These are phyloP conservation scores for Rosa rugosa DNA, from an alignment of 306 rosid genomes.

Conservation along the genomic window DNA sequence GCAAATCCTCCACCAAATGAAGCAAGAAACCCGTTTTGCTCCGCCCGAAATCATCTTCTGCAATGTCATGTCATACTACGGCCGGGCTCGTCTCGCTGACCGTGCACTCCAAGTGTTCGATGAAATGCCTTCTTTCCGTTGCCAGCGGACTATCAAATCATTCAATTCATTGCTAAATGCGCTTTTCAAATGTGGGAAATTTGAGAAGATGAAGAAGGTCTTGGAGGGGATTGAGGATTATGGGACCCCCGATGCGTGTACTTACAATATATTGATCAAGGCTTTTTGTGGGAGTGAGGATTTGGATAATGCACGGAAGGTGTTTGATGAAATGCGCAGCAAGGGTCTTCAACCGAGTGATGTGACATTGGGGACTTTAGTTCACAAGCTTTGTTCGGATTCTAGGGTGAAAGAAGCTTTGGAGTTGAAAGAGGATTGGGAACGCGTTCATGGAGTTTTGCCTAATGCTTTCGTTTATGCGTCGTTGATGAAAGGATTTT, in stretches of 20 bases:
- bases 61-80: conserved; percentile 66
- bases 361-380: conserved; percentile 60
- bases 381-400: conserved; percentile 47
- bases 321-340: conserved; percentile 64
- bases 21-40: conserved; percentile 43
- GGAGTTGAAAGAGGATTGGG: conserved; percentile 53
- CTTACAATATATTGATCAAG: conserved; percentile 62
- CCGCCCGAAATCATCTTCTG: conserved; percentile 65
- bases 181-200: conserved; percentile 46
- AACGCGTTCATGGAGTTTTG: conserved; percentile 29
- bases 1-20: conserved; percentile 53
- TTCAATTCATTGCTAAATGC: conserved; percentile 60
- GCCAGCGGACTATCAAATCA: conserved; percentile 55
- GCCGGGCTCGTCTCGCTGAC: conserved; percentile 57
- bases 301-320: conserved; percentile 34
- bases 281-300: conserved; percentile 28
- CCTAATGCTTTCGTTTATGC: conserved; percentile 49
- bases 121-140: conserved; percentile 49
- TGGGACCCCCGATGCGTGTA: conserved; percentile 56
- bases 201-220: conserved; percentile 29
- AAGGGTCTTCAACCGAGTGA: conserved; percentile 34
- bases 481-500: conserved; percentile 55
- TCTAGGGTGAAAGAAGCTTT: conserved; percentile 45
- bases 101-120: conserved; percentile 54
- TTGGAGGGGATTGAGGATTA: conserved; percentile 20